A percentile compares a stretch with the other conserved stretches of the same genome.
phyloP scores from a whole-genome alignment of 2,329 filamentous ascomycete species.

The Cytospora chrysosperma region DNA sequence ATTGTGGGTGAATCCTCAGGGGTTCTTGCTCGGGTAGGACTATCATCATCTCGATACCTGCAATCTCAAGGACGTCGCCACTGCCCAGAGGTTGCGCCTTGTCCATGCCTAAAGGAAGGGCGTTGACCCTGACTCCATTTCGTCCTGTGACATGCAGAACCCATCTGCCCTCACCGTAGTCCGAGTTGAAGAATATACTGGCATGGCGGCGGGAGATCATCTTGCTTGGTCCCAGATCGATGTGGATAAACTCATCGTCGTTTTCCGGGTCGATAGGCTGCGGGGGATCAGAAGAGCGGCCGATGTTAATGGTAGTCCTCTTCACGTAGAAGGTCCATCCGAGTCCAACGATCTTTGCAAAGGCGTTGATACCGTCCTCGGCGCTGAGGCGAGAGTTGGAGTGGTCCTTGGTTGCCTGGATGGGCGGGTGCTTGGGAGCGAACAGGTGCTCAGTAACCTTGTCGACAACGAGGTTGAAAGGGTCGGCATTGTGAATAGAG shows the following conservation, averaged over 20 bases:
- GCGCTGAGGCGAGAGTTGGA: slow-evolving; percentile 63
- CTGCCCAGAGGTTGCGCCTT: slow-evolving; percentile 68
- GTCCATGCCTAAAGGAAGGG: slow-evolving; percentile 65
- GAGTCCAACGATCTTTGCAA: slow-evolving; percentile 77
- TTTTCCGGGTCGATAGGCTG: slow-evolving; percentile 44
- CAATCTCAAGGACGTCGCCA: slow-evolving; percentile 88
- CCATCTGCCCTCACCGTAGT: slow-evolving; percentile 71
- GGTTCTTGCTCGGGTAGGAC: slow-evolving; percentile 75
- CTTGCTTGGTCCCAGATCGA: slow-evolving; percentile 85
- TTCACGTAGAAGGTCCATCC: slow-evolving; percentile 86
- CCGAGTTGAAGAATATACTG: slow-evolving; percentile 68
- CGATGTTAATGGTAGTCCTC: slow-evolving; percentile 72
- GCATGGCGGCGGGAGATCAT: slow-evolving; percentile 77
- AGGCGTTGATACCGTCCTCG: slow-evolving; percentile 66
- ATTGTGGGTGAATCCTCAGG: slow-evolving; percentile 66
- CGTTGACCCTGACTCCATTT: slow-evolving; percentile 87
- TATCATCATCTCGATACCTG: slow-evolving; percentile 97
- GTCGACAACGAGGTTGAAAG: slow-evolving; percentile 56
- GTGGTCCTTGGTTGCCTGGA: slow-evolving; percentile 62
- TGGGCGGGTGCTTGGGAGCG: slow-evolving; percentile 42
- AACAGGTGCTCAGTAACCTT: slow-evolving; percentile 54
- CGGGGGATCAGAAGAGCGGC: slow-evolving; percentile 60
- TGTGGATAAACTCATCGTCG: slow-evolving; percentile 64
- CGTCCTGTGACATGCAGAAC: slow-evolving; percentile 83
- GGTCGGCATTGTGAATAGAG: slow-evolving; percentile 40